Conservation (phyloP, 2,329 filamentous ascomycete species). For the Ophiostoma novo-ulmi region DNA sequence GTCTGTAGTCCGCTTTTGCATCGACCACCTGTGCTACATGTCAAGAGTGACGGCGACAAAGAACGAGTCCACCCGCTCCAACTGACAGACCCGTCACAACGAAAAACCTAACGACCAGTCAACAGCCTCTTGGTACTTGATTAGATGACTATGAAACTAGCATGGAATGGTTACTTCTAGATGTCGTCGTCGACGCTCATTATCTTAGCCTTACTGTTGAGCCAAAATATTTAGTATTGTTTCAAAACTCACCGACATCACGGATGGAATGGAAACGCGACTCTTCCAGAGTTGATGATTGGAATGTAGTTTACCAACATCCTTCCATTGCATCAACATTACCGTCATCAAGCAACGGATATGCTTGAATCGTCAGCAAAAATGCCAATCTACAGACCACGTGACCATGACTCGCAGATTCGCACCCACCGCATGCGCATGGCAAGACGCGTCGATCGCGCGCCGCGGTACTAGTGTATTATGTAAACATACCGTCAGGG, state of each 20-base stretch:
- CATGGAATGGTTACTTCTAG: no score
- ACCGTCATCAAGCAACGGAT: not conserved
- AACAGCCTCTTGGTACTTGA: not conserved
- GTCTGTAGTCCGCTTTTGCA: not conserved
- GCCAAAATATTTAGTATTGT: not conserved
- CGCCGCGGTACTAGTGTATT: conserved; percentile 2
- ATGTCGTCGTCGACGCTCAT: not conserved
- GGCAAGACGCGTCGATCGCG: conserved; percentile 9
- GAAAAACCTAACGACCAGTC: no score
- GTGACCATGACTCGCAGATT: not conserved
- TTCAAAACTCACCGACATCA: not conserved
- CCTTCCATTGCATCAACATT: not conserved
- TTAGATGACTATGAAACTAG: no score
- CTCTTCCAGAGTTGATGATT: not conserved
- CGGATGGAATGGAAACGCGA: not conserved
- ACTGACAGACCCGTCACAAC: not conserved
- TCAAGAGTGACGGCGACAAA: not conserved
- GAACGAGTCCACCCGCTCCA: not conserved
- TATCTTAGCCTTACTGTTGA: not conserved
- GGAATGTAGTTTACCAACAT: not conserved
- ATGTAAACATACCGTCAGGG: conserved; percentile 8
- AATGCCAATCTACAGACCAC: not conserved
- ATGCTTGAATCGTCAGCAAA: not conserved
- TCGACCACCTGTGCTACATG: not conserved
- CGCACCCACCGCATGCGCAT: not conserved